phyloP scores from a whole-genome alignment of 352 stramenopile species.

The Phytophthora megakarya region DNA sequence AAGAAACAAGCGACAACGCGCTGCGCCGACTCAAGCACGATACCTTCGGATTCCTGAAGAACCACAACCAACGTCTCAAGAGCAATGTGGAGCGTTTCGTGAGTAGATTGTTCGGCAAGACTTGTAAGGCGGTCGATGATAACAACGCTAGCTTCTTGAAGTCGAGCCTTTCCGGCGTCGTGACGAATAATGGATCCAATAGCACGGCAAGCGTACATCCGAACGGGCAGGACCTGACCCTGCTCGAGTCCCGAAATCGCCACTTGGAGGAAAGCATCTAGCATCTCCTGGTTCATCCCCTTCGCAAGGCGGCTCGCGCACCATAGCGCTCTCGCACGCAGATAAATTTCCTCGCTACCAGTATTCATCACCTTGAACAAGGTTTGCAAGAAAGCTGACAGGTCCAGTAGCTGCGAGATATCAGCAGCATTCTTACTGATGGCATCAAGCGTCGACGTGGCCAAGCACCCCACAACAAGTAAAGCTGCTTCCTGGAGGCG shows the following conservation, averaged over 20 bases:
- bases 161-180: slow-evolving; percentile 57
- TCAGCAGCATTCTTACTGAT: slow-evolving; percentile 57
- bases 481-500: slow-evolving; percentile 76
- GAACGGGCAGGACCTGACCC: slow-evolving; percentile 71
- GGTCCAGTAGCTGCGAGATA: slow-evolving; percentile 55
- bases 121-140: slow-evolving; percentile 69
- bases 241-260: slow-evolving; percentile 77
- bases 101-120: slow-evolving; percentile 58
- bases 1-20: slow-evolving; percentile 66
- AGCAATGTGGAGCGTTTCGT: slow-evolving; percentile 80
- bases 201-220: slow-evolving; percentile 78
- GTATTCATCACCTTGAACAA: slow-evolving; percentile 83
- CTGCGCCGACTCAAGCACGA: slow-evolving; percentile 47
- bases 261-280: slow-evolving; percentile 71
- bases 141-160: slow-evolving; percentile 52
- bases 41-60: slow-evolving; percentile 55
- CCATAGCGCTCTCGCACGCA: slow-evolving; percentile 79
- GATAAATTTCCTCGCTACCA: slow-evolving; percentile 65
- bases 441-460: slow-evolving; percentile 56
- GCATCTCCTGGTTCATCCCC: slow-evolving; percentile 76
- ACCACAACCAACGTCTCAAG: slow-evolving; percentile 79
- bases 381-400: slow-evolving; percentile 71
- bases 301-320: slow-evolving; percentile 75
- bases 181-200: slow-evolving; percentile 73
- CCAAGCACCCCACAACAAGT: slow-evolving; percentile 71